Evolutionary conservation across 202 grass and related monocot genomes (phyloP).

Genomic region (Hordeum pubiflorum): DNA sequence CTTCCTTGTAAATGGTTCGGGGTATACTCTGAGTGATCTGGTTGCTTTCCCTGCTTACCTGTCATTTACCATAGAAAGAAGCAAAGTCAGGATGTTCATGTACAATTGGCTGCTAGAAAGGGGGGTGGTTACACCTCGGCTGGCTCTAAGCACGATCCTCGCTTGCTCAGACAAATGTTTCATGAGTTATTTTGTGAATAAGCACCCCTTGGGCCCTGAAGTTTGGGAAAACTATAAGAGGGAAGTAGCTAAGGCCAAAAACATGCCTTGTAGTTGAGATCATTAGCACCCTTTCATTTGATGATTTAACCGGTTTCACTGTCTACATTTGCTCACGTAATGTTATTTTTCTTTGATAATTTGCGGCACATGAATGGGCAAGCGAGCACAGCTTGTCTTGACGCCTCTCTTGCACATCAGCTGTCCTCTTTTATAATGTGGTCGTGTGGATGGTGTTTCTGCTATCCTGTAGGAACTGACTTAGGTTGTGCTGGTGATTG

Average conservation of each 20-base stretch:
- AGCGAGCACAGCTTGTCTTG: not conserved
- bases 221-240: slow-evolving; percentile 51
- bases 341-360: not conserved
- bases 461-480: not conserved
- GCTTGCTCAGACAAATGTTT: slow-evolving; percentile 50
- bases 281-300: not conserved
- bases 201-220: slow-evolving; percentile 32
- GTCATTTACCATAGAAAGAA: slow-evolving; percentile 47
- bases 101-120: slow-evolving; percentile 57
- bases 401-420: not conserved
- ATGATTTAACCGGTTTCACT: not conserved
- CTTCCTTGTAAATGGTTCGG: slow-evolving; percentile 40
- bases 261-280: slow-evolving; percentile 1
- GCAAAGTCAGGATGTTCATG: slow-evolving; percentile 48
- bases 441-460: not conserved
- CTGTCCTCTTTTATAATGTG: not conserved
- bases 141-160: slow-evolving; percentile 46
- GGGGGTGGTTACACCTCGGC: slow-evolving; percentile 8
- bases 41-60: slow-evolving; percentile 40
- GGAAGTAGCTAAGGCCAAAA: slow-evolving; percentile 15
- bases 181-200: slow-evolving; percentile 16
- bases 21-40: slow-evolving; percentile 42
- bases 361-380: not conserved
- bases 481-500: not conserved
- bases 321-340: not conserved